These are phyloP conservation scores for Sporormia fimetaria DNA, from an alignment of 495 filamentous ascomycete species.

Conservation along the genomic window DNA sequence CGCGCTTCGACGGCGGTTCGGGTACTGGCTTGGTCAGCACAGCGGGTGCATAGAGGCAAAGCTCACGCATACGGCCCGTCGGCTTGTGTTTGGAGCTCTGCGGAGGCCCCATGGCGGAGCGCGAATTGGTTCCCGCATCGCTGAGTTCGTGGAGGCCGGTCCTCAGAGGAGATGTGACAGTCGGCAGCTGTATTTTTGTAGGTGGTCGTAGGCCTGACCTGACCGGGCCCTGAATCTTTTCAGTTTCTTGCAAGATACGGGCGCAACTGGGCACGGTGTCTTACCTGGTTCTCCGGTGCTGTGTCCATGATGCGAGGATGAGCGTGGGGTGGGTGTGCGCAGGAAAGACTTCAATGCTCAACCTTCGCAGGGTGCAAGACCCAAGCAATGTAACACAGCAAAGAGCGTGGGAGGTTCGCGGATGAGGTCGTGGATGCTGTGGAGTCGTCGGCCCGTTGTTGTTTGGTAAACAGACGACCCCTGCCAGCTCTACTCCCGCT, in stretches of 20 bases:
- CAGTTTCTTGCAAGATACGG: constrained; percentile 7
- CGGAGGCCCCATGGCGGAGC: constrained; percentile 11
- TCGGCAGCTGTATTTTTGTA: constrained; percentile 5
- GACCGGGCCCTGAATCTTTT: constrained; percentile 5
- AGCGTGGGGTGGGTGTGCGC: too few relatives aligned
- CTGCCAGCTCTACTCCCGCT: too few relatives aligned
- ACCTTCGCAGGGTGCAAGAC: too few relatives aligned
- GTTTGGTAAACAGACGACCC: too few relatives aligned
- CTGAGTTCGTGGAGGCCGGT: constrained; percentile 15
- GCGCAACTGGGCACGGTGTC: not conserved
- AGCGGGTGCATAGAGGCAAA: not conserved
- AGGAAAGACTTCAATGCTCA: too few relatives aligned
- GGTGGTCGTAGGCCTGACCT: constrained; percentile 16
- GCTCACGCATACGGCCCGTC: constrained; percentile 2
- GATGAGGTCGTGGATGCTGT: not conserved
- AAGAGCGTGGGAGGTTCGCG: constrained; percentile 5
- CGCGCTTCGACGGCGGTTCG: constrained; percentile 25
- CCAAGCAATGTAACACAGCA: too few relatives aligned
- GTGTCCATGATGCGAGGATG: constrained; percentile 21
- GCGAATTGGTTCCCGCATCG: constrained; percentile 16
- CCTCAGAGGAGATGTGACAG: constrained; percentile 2
- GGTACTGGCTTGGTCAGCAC: constrained; percentile 17
- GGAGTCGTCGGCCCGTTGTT: not conserved
- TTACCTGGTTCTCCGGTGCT: constrained; percentile 23
- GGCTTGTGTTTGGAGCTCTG: constrained; percentile 16